Conservation (phyloP, 139 green algal genomes). For the Asterochloris erici region DNA sequence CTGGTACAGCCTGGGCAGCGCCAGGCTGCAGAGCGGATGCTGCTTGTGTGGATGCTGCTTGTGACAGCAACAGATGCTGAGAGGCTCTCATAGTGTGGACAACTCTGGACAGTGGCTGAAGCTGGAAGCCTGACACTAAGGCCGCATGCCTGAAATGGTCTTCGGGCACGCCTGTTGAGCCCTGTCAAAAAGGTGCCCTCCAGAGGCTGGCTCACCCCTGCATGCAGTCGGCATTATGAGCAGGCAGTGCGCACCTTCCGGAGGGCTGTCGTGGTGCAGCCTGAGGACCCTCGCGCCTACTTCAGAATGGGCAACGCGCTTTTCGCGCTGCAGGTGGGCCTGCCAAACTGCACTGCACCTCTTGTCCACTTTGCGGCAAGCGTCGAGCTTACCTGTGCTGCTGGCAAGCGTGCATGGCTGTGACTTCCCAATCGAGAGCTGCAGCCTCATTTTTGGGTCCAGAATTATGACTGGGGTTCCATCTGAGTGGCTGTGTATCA, state of each 20-base stretch:
- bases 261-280: conserved; percentile 29
- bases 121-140: not conserved
- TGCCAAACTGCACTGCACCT: too few species aligned
- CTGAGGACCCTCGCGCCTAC: conserved; percentile 48
- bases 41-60: not conserved
- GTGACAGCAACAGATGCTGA: not conserved
- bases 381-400: too few species aligned
- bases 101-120: not conserved
- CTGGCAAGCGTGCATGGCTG: too few species aligned
- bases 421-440: too few species aligned
- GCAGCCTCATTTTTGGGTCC: too few species aligned
- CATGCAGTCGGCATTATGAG: conserved; percentile 29
- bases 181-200: not conserved
- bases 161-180: not conserved
- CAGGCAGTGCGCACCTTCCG: conserved; percentile 43
- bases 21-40: too few species aligned
- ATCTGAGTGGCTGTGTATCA: too few species aligned
- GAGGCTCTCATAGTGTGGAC: not conserved
- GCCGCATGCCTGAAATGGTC: not conserved
- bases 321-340: conserved; percentile 35
- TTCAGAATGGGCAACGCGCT: conserved; percentile 63
- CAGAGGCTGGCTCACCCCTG: too few species aligned
- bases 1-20: too few species aligned
- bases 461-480: too few species aligned
- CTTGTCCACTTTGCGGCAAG: too few species aligned